phyloP scores from a whole-genome alignment of 495 filamentous ascomycete genomes.

The Xylaria castorea region DNA sequence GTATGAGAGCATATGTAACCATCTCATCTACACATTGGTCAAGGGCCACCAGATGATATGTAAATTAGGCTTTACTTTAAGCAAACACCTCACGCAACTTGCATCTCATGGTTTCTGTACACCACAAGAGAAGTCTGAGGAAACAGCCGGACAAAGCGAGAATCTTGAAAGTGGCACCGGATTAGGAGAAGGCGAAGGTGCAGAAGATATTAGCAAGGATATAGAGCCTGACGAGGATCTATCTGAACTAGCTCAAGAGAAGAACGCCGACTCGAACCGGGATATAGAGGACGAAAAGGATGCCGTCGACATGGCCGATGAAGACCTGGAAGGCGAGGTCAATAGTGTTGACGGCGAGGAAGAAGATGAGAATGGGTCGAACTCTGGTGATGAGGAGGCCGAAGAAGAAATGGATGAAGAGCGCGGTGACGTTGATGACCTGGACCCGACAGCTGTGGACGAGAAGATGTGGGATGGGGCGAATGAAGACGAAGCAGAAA shows the following conservation, averaged over 20 bases:
- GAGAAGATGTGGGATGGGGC: constrained; percentile 98
- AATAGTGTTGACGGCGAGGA: constrained; percentile 65
- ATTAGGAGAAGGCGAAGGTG: constrained; percentile 93
- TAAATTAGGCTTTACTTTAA: constrained; percentile 74
- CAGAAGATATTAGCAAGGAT: constrained; percentile 97
- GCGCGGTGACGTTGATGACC: constrained; percentile 84
- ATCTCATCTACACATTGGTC: constrained; percentile 58
- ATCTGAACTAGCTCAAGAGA: constrained; percentile 86
- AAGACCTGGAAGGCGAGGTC: constrained; percentile 82
- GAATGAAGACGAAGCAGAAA: constrained; percentile 74
- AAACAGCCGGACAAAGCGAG: constrained; percentile 68
- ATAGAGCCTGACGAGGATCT: constrained; percentile 92
- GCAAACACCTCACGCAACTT: constrained; percentile 76
- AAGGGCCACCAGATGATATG: constrained; percentile 70
- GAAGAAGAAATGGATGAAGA: constrained; percentile 85
- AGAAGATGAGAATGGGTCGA: constrained; percentile 60
- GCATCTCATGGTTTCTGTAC: constrained; percentile 88
- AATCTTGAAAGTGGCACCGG: constrained; percentile 92
- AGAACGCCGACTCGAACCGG: constrained; percentile 69
- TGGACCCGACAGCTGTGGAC: constrained; percentile 87
- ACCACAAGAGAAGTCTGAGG: constrained; percentile 75
- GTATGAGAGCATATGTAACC: constrained; percentile 67
- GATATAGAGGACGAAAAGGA: constrained; percentile 82
- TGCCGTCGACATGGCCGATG: constrained; percentile 93
- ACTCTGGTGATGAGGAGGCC: constrained; percentile 59